A percentile compares a stretch with the other conserved stretches of the same genome.
Evolutionary conservation across 495 filamentous ascomycete genomes (phyloP).

Genomic region (Podospora pseudocomata): DNA sequence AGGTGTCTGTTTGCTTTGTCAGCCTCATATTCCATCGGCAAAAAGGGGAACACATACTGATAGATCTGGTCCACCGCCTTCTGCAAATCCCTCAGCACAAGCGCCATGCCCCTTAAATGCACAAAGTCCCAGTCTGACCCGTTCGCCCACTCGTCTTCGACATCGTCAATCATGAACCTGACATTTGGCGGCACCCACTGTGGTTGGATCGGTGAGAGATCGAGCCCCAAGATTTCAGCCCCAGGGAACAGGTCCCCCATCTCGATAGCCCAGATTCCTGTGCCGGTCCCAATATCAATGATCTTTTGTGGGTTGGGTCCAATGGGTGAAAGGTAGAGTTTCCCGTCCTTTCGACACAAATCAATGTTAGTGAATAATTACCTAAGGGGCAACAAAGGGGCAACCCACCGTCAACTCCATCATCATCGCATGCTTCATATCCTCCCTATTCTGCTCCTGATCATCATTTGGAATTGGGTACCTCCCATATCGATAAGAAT

Average conservation of each 20-base stretch:
- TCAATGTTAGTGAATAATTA: not conserved
- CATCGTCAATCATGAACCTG: conserved; percentile 44
- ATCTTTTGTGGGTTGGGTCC: conserved; percentile 38
- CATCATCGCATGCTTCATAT: conserved; percentile 42
- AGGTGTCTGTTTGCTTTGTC: conserved; percentile 19
- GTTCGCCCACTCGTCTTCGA: conserved; percentile 40
- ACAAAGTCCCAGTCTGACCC: conserved; percentile 36
- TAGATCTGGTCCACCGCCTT: conserved; percentile 30
- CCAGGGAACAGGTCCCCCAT: conserved; percentile 41
- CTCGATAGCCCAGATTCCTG: conserved; percentile 49
- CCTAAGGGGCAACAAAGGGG: no score
- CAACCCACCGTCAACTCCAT: conserved; percentile 19
- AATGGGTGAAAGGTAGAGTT: conserved; percentile 43
- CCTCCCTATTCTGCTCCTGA: conserved; percentile 44
- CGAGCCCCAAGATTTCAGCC: conserved; percentile 34
- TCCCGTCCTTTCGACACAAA: conserved; percentile 29
- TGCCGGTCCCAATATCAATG: conserved; percentile 53
- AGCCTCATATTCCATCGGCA: not conserved
- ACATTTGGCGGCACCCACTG: conserved; percentile 39
- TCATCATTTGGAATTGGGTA: conserved; percentile 58
- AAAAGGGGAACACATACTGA: conserved; percentile 20
- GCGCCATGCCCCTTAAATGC: conserved; percentile 36
- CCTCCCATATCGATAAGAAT: conserved; percentile 50
- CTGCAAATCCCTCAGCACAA: conserved; percentile 21
- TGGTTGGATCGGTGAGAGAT: conserved; percentile 42